phyloP scores from a whole-genome alignment of 306 rosid genomes.

The Vigna radiata region DNA sequence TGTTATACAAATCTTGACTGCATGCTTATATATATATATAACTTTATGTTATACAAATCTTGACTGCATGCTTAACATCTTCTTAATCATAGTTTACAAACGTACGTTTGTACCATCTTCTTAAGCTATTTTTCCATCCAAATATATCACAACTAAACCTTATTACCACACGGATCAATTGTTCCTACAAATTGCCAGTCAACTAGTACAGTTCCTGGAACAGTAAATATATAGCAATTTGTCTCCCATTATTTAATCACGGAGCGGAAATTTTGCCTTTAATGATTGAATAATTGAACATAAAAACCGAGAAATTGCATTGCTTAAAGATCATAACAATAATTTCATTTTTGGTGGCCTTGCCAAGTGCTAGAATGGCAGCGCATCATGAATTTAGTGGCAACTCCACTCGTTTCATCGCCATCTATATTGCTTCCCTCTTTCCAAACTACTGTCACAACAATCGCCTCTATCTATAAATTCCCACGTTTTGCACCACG shows the following conservation, averaged over 20 bases:
- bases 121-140: background rate
- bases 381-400: slow-evolving; percentile 37
- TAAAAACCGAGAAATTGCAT: background rate
- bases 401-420: slow-evolving; percentile 29
- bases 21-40: too few species aligned
- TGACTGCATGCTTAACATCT: background rate
- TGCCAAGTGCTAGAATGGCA: slow-evolving; percentile 1
- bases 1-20: background rate
- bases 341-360: slow-evolving; percentile 30
- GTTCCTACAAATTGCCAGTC: slow-evolving; percentile 4
- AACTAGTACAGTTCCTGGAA: slow-evolving; percentile 20
- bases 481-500: slow-evolving; percentile 25
- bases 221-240: background rate
- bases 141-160: background rate
- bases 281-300: slow-evolving; percentile 38
- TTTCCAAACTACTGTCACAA: slow-evolving; percentile 6
- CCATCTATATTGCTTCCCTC: background rate
- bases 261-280: background rate
- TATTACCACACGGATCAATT: background rate
- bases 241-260: slow-evolving; percentile 32
- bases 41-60: too few species aligned
- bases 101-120: background rate
- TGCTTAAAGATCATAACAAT: background rate
- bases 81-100: background rate
- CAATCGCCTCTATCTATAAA: slow-evolving; percentile 16